Evolutionary conservation across 2,329 filamentous ascomycete genomes (phyloP).

Genomic region (Sporothrix globosa): DNA sequence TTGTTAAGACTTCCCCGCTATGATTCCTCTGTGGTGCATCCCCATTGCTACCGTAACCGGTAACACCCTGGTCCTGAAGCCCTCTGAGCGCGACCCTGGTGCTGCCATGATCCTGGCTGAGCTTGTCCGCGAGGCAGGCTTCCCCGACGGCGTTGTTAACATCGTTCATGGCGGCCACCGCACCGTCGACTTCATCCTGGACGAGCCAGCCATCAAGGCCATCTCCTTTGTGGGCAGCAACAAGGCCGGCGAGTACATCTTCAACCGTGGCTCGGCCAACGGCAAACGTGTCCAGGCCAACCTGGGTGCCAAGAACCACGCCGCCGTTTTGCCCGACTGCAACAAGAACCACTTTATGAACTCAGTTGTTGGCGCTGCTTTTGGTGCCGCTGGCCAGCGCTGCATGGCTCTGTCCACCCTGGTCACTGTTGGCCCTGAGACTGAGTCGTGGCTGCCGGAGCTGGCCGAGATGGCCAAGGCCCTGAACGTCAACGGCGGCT

Average conservation of each 20-base stretch:
- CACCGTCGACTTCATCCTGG: constrained; percentile 84
- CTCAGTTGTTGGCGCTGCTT: constrained; percentile 80
- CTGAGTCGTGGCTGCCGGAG: constrained; percentile 79
- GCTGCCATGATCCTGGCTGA: constrained; percentile 85
- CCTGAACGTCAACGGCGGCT: constrained; percentile 77
- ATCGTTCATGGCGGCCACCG: constrained; percentile 78
- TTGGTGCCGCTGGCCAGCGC: constrained; percentile 80
- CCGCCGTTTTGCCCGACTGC: constrained; percentile 79
- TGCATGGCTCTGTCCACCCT: constrained; percentile 86
- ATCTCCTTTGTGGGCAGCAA: constrained; percentile 86
- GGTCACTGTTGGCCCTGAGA: constrained; percentile 77
- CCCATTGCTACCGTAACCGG: constrained; percentile 82
- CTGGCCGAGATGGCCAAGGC: constrained; percentile 74
- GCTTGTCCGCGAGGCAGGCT: constrained; percentile 76
- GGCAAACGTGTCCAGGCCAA: constrained; percentile 89
- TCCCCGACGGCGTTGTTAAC: constrained; percentile 81
- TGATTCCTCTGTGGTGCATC: constrained; percentile 92
- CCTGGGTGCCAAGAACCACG: constrained; percentile 86
- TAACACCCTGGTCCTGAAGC: constrained; percentile 84
- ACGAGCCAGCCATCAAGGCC: constrained; percentile 83
- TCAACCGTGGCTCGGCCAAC: constrained; percentile 74
- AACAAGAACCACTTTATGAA: constrained; percentile 91
- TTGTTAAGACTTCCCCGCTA: constrained; percentile 78
- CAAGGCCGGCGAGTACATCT: constrained; percentile 89
- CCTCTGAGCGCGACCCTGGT: constrained; percentile 81